Percentiles rank a stretch among this genome's conserved stretches.
These are phyloP conservation scores for Lavandula angustifolia DNA, from an alignment of 257 asterid species.

Conservation along the genomic window DNA sequence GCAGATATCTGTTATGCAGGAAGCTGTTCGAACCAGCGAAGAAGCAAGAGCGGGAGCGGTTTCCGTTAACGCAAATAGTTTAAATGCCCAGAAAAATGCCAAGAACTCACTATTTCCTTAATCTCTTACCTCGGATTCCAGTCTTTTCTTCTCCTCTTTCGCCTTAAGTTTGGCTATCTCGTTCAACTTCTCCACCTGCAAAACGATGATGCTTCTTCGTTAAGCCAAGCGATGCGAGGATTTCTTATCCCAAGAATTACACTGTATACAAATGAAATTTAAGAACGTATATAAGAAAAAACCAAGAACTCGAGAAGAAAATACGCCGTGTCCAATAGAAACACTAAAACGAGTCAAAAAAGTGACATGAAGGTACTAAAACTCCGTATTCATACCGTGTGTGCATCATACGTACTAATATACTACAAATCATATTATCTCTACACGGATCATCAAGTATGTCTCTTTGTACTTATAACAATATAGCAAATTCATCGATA, in stretches of 20 bases:
- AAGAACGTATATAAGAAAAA: not conserved
- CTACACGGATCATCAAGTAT: constrained; percentile 7
- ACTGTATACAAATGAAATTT: constrained; percentile 1
- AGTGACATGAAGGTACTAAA: not conserved
- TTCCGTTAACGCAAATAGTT: constrained; percentile 21
- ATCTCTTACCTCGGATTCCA: constrained; percentile 77
- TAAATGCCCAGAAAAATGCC: not conserved
- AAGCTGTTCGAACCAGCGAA: not conserved
- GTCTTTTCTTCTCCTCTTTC: constrained; percentile 71
- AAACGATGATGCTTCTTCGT: constrained; percentile 20
- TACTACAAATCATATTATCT: constrained; percentile 9
- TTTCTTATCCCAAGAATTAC: constrained; percentile 17
- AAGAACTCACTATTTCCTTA: constrained; percentile 6
- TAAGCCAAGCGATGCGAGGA: constrained; percentile 26
- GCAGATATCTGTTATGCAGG: not conserved
- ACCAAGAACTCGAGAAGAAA: constrained; percentile 8
- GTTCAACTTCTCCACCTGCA: constrained; percentile 88
- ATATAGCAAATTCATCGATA: constrained; percentile 11
- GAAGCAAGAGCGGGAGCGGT: constrained; percentile 6
- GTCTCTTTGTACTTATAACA: constrained; percentile 16
- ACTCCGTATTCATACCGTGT: not conserved
- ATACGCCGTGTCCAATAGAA: not conserved
- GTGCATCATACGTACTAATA: not conserved
- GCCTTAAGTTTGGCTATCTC: constrained; percentile 84
- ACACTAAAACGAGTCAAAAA: constrained; percentile 2